Evolutionary conservation across 1,284 basidiomycete genomes (phyloP).

Genomic region (Xanthoconium separans): DNA sequence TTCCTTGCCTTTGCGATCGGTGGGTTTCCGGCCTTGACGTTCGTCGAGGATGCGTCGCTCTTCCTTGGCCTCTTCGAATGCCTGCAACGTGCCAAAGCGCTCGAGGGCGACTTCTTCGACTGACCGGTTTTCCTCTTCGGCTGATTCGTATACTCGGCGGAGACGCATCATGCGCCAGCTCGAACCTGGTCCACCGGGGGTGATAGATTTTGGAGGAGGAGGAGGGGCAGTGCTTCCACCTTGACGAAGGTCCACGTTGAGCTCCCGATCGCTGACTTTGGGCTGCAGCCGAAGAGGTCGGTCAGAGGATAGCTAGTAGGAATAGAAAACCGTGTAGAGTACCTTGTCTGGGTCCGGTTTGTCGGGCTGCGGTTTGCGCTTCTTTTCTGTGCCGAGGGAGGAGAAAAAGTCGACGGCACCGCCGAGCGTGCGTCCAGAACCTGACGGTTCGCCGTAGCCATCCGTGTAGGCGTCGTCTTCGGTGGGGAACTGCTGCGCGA

Average conservation of each 20-base stretch:
- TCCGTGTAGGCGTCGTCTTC: conserved; percentile 62
- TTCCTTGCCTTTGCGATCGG: conserved; percentile 38
- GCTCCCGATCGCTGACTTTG: conserved; percentile 68
- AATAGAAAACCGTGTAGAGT: conserved; percentile 10
- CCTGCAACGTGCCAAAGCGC: conserved; percentile 80
- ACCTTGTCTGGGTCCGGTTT: conserved; percentile 75
- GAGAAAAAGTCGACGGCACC: conserved; percentile 84
- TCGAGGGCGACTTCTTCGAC: conserved; percentile 87
- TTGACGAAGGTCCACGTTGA: conserved; percentile 75
- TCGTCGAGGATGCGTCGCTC: conserved; percentile 86
- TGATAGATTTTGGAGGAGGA: conserved; percentile 50
- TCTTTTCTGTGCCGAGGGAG: conserved; percentile 72
- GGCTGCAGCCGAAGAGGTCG: conserved; percentile 40
- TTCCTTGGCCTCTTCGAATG: conserved; percentile 86
- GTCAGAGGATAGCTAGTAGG: background rate
- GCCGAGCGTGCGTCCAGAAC: conserved; percentile 45
- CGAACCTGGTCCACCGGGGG: conserved; percentile 87
- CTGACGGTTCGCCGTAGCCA: conserved; percentile 63
- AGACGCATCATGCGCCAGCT: conserved; percentile 99
- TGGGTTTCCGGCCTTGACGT: conserved; percentile 52
- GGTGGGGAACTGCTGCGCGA: conserved; percentile 26
- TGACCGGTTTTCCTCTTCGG: conserved; percentile 76
- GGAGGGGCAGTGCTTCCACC: conserved; percentile 48
- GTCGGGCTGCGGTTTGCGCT: conserved; percentile 63
- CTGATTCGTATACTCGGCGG: conserved; percentile 84